phyloP scores from a whole-genome alignment of 306 rosid species.

The Oxytropis ochrocephala region DNA sequence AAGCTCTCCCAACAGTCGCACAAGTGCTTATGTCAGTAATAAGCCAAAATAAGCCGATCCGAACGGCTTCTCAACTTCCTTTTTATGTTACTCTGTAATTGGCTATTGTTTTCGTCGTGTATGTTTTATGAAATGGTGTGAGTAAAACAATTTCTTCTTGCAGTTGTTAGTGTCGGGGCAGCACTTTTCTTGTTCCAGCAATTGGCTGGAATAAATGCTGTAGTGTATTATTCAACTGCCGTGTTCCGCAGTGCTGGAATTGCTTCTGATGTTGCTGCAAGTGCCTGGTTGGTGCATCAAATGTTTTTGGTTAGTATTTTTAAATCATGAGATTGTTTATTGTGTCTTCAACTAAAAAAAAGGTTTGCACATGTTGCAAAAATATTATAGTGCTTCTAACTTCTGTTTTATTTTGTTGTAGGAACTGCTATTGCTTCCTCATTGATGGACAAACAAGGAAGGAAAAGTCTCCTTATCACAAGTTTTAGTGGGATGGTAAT shows the following conservation, averaged over 20 bases:
- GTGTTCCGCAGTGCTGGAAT: constrained; percentile 96
- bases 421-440: constrained; percentile 93
- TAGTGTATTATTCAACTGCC: constrained; percentile 90
- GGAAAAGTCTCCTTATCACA: constrained; percentile 85
- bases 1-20: no score
- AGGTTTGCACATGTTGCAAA: neutral
- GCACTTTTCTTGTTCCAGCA: constrained; percentile 95
- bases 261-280: constrained; percentile 95
- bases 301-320: constrained; percentile 75
- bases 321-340: neutral
- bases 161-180: constrained; percentile 97
- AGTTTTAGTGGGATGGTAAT: constrained; percentile 95
- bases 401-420: constrained; percentile 29
- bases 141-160: constrained; percentile 27
- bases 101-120: neutral
- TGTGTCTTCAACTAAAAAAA: neutral
- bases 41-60: no score
- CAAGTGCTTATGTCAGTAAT: no score
- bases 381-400: constrained; percentile 13
- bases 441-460: constrained; percentile 91
- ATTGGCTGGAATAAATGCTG: constrained; percentile 93
- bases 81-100: neutral
- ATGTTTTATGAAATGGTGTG: neutral
- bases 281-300: constrained; percentile 97
- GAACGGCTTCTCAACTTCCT: neutral